phyloP scores from a whole-genome alignment of 1,139 yeast genomes.

The Geotrichum fermentans region DNA sequence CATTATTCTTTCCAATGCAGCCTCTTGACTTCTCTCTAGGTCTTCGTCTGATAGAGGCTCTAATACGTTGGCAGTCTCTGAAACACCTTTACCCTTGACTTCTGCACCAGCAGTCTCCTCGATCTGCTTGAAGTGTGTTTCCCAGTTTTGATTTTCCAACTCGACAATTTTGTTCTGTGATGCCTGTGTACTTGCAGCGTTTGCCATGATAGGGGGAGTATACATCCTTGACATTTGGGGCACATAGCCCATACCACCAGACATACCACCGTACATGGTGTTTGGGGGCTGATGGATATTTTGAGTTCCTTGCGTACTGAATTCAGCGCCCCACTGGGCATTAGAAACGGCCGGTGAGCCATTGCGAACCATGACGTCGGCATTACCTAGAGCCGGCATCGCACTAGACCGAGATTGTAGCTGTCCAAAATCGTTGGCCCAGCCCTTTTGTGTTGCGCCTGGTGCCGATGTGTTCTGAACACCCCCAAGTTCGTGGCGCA shows the following conservation, averaged over 20 bases:
- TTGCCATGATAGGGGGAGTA: conserved; percentile 4
- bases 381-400: no score
- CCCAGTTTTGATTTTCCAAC: conserved; percentile 57
- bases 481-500: conserved; percentile 34
- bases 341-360: conserved; percentile 1
- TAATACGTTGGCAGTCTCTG: conserved; percentile 12
- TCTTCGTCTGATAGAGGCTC: conserved; percentile 25
- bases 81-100: conserved; percentile 24
- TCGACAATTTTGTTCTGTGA: conserved; percentile 32
- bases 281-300: neutral
- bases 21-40: neutral
- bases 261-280: neutral
- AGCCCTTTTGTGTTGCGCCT: conserved; percentile 19
- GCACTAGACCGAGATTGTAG: no score
- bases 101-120: conserved; percentile 47
- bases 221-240: conserved; percentile 7
- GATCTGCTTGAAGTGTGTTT: conserved; percentile 72
- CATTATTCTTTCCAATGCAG: conserved; percentile 69
- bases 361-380: no score
- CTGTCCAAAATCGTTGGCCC: conserved; percentile 30
- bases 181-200: neutral
- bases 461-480: conserved; percentile 21
- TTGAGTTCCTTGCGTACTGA: conserved; percentile 3
- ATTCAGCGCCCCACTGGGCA: conserved; percentile 14
- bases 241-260: conserved; percentile 8